Percentiles rank a stretch among this genome's conserved stretches.
Conservation (phyloP, 2,329 filamentous ascomycete species). For the Claviceps digitariae region DNA sequence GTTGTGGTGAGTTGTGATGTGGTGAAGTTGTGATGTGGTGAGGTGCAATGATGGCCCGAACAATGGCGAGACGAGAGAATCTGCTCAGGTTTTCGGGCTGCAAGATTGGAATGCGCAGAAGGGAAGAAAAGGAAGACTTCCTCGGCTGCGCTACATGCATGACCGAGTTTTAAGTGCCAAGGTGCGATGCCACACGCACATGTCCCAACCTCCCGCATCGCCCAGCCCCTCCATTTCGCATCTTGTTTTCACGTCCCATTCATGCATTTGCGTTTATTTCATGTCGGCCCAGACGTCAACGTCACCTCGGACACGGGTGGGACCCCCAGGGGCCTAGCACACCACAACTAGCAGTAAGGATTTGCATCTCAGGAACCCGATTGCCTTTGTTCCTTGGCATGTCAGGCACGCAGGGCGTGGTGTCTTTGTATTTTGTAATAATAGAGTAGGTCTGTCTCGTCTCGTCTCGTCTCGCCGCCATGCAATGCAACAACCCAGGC, state of each 20-base stretch:
- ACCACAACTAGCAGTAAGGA: too few species aligned
- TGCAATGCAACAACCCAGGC: too few species aligned
- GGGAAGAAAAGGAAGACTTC: not conserved
- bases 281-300: not conserved
- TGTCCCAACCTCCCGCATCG: constrained; percentile 19
- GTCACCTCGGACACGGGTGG: not conserved
- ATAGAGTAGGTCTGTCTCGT: too few species aligned
- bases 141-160: not conserved
- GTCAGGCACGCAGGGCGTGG: not conserved
- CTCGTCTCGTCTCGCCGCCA: too few species aligned
- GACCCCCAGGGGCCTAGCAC: not conserved
- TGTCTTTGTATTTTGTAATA: not conserved
- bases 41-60: not conserved
- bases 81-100: too few species aligned
- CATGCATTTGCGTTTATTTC: too few species aligned
- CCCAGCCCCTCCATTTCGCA: constrained; percentile 16
- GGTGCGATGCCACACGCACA: too few species aligned
- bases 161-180: not conserved
- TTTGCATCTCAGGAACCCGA: not conserved
- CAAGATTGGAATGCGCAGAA: not conserved
- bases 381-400: not conserved
- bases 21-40: too few species aligned
- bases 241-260: not conserved
- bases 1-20: not conserved
- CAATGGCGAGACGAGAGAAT: not conserved